Conservation (phyloP, 2,329 filamentous ascomycete genomes). For the Didymella keratinophila region DNA sequence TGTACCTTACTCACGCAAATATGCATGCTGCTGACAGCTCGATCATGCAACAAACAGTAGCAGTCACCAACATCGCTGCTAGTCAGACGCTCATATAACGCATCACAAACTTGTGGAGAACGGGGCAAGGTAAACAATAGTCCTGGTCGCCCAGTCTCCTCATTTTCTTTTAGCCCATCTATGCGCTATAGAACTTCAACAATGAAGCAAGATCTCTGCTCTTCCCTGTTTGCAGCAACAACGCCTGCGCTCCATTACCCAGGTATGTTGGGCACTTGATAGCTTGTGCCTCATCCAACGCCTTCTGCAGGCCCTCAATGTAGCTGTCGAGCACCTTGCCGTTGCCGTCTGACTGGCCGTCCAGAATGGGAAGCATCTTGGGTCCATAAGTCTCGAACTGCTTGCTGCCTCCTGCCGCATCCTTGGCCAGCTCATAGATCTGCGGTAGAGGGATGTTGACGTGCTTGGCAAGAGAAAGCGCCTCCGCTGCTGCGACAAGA, state of each 20-base stretch:
- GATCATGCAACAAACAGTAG: background rate
- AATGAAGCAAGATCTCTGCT: constrained; percentile 31
- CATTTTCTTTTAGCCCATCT: background rate
- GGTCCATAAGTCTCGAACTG: constrained; percentile 45
- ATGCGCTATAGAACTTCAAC: constrained; percentile 35
- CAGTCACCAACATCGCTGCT: background rate
- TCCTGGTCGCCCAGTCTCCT: background rate
- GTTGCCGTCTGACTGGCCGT: constrained; percentile 35
- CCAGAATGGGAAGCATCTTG: constrained; percentile 45
- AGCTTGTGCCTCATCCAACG: constrained; percentile 44
- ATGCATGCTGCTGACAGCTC: background rate
- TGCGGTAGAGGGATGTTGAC: constrained; percentile 49
- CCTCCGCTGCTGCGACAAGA: constrained; percentile 48
- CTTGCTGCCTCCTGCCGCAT: constrained; percentile 49
- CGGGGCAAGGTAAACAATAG: background rate
- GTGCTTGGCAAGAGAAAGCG: constrained; percentile 49
- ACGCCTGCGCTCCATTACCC: constrained; percentile 43
- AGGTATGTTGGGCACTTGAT: constrained; percentile 48
- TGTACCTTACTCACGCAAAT: background rate
- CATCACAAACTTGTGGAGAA: background rate
- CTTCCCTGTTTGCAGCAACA: constrained; percentile 41
- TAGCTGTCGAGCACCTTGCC: constrained; percentile 31
- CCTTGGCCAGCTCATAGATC: constrained; percentile 47
- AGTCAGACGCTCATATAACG: background rate
- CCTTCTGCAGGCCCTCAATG: constrained; percentile 37